Percentiles rank a stretch among this genome's conserved stretches.
These are phyloP conservation scores for Rhizopus sp. DNA, from an alignment of 371 early-diverging fungal species.

Conservation along the genomic window DNA sequence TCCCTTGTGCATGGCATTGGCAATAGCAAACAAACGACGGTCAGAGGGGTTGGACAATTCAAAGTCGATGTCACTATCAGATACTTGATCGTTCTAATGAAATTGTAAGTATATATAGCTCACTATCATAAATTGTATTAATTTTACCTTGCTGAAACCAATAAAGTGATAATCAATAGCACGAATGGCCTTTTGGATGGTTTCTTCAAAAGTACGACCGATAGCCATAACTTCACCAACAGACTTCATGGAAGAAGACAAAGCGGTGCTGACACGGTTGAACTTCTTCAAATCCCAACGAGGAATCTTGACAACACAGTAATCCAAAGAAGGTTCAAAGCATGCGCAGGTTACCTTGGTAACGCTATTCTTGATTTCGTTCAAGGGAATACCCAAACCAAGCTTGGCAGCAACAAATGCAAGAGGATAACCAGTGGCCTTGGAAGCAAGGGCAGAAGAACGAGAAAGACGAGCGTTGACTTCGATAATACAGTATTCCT, in stretches of 20 bases:
- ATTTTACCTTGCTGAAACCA: slow-evolving; percentile 73
- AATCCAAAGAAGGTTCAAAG: slow-evolving; percentile 95
- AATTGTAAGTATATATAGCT: neutral
- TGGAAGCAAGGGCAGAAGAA: slow-evolving; percentile 89
- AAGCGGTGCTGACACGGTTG: slow-evolving; percentile 82
- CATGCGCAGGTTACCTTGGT: slow-evolving; percentile 94
- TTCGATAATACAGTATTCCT: slow-evolving; percentile 95
- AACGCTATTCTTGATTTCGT: slow-evolving; percentile 87
- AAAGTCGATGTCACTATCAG: slow-evolving; percentile 68
- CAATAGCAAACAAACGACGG: slow-evolving; percentile 90
- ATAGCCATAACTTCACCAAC: slow-evolving; percentile 98
- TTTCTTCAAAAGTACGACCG: slow-evolving; percentile 95
- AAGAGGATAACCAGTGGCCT: slow-evolving; percentile 97
- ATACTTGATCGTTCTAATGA: slow-evolving; percentile 58
- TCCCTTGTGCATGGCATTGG: slow-evolving; percentile 82
- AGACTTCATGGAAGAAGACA: slow-evolving; percentile 91
- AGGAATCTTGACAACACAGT: slow-evolving; percentile 94
- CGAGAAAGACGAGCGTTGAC: slow-evolving; percentile 96
- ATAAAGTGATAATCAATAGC: slow-evolving; percentile 86
- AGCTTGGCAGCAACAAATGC: slow-evolving; percentile 98
- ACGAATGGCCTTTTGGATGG: slow-evolving; percentile 93
- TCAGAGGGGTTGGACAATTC: slow-evolving; percentile 87
- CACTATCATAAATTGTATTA: neutral
- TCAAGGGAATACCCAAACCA: slow-evolving; percentile 88
- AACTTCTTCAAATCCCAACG: slow-evolving; percentile 97